Evolutionary conservation across 192 early-diverging fungal genomes (phyloP).

Genomic region (Backusella morwellensis): DNA sequence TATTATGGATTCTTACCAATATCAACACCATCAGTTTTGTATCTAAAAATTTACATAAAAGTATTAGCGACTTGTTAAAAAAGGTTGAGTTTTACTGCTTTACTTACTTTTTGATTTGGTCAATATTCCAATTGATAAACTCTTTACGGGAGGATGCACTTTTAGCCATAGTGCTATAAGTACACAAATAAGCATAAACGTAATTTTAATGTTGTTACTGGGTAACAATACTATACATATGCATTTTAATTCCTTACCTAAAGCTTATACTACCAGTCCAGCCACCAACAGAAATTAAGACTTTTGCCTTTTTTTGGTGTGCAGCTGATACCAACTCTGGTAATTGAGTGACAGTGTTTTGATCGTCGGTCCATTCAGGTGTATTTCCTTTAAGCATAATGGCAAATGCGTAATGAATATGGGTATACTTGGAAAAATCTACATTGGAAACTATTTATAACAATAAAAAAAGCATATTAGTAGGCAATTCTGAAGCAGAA

Average conservation of each 20-base stretch:
- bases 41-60: slow-evolving; percentile 14
- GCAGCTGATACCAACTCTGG: slow-evolving; percentile 43
- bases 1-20: slow-evolving; percentile 42
- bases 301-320: slow-evolving; percentile 47
- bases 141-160: slow-evolving; percentile 35
- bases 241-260: not conserved
- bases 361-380: slow-evolving; percentile 31
- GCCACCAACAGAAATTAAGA: slow-evolving; percentile 65
- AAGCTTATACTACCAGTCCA: slow-evolving; percentile 60
- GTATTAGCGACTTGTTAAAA: not conserved
- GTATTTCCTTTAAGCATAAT: slow-evolving; percentile 38
- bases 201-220: not conserved
- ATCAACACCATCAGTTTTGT: slow-evolving; percentile 70
- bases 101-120: slow-evolving; percentile 41
- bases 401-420: slow-evolving; percentile 68
- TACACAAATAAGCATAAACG: not conserved
- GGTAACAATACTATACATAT: not conserved
- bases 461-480: not conserved
- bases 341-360: slow-evolving; percentile 34
- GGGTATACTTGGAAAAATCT: slow-evolving; percentile 58
- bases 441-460: slow-evolving; percentile 30
- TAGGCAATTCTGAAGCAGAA: not conserved
- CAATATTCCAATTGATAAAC: slow-evolving; percentile 51
- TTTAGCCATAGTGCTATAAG: slow-evolving; percentile 54
- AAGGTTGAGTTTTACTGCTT: not conserved